Evolutionary conservation across 2,329 filamentous ascomycete genomes (phyloP).

Genomic region (Coleophoma crateriformis): DNA sequence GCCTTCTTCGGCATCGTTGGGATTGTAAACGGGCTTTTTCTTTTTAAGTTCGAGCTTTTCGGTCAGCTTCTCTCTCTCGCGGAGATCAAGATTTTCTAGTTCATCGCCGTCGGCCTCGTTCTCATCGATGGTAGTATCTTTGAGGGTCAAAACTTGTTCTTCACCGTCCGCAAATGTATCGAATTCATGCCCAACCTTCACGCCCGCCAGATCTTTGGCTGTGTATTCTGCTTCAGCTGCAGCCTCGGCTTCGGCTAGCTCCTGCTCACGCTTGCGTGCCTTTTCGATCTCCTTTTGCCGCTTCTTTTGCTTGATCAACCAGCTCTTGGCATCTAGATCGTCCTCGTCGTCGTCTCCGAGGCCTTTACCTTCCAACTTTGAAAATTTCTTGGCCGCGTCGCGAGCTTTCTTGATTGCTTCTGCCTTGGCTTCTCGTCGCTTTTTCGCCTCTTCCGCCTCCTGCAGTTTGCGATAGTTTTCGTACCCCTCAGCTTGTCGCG

Average conservation of each 20-base stretch:
- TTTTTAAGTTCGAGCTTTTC: slow-evolving; percentile 85
- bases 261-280: slow-evolving; percentile 65
- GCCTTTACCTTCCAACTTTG: slow-evolving; percentile 74
- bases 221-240: slow-evolving; percentile 68
- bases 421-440: slow-evolving; percentile 72
- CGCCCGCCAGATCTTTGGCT: slow-evolving; percentile 77
- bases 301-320: slow-evolving; percentile 88
- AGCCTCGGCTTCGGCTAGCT: slow-evolving; percentile 71
- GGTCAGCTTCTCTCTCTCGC: slow-evolving; percentile 65
- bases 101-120: slow-evolving; percentile 87
- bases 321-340: slow-evolving; percentile 73
- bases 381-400: slow-evolving; percentile 72
- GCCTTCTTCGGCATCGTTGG: slow-evolving; percentile 64
- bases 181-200: slow-evolving; percentile 87
- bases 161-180: slow-evolving; percentile 74
- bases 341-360: slow-evolving; percentile 71
- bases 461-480: slow-evolving; percentile 64
- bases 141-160: slow-evolving; percentile 90
- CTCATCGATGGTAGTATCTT: slow-evolving; percentile 80
- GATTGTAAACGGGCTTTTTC: slow-evolving; percentile 84
- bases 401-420: slow-evolving; percentile 82
- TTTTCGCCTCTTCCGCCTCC: slow-evolving; percentile 72
- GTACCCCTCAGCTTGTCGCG: slow-evolving; percentile 64
- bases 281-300: slow-evolving; percentile 86
- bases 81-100: slow-evolving; percentile 70